Percentiles rank a stretch among this genome's conserved stretches.
phyloP scores from a whole-genome alignment of 75 land plant species.

The Pinus tabuliformis region DNA sequence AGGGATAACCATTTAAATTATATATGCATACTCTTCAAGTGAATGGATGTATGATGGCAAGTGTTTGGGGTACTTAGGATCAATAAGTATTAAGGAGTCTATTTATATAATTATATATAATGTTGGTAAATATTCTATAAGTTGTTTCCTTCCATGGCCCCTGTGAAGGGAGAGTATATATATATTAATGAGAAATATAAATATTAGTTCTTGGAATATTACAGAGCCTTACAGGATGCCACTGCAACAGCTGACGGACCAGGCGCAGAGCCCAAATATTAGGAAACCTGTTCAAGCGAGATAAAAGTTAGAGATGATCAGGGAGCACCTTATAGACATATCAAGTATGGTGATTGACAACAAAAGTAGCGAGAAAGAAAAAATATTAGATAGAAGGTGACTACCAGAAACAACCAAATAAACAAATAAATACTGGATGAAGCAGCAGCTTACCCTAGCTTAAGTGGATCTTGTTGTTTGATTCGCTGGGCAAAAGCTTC shows the following conservation, averaged over 20 bases:
- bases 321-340: not conserved
- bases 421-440: not conserved
- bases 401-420: not conserved
- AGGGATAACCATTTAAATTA: no score
- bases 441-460: conserved; percentile 60
- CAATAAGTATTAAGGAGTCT: not conserved
- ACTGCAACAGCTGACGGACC: conserved; percentile 73
- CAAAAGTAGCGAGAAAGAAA: not conserved
- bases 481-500: conserved; percentile 68
- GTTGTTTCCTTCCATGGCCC: no score
- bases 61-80: conserved; percentile 1
- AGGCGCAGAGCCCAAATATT: conserved; percentile 85
- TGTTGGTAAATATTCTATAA: not conserved
- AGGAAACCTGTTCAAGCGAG: conserved; percentile 54
- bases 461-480: conserved; percentile 82
- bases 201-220: not conserved
- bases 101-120: not conserved
- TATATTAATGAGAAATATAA: not conserved
- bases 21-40: not conserved
- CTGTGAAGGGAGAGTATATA: not conserved
- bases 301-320: not conserved
- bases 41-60: not conserved
- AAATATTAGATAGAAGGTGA: not conserved
- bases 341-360: not conserved
- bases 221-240: conserved; percentile 83